Conservation (phyloP, 2,329 filamentous ascomycete species). For the Botrytis hyacinthi region DNA sequence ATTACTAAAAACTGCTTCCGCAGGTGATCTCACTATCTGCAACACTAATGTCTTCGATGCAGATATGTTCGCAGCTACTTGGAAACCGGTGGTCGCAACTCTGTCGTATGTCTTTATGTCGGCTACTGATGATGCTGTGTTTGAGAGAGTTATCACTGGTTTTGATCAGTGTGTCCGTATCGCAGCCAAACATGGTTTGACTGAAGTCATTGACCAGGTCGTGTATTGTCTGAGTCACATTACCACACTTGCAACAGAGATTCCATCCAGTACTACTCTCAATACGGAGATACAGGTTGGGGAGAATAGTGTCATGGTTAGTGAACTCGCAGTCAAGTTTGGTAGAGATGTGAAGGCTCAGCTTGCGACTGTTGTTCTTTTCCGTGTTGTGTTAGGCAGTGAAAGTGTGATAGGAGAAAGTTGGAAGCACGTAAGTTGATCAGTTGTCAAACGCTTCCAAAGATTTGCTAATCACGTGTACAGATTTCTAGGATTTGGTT, state of each 20-base stretch:
- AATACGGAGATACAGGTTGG: slow-evolving; percentile 95
- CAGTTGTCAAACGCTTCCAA: slow-evolving; percentile 40
- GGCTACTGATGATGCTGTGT: slow-evolving; percentile 93
- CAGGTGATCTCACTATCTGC: slow-evolving; percentile 72
- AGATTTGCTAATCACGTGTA: slow-evolving; percentile 24
- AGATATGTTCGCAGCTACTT: slow-evolving; percentile 95
- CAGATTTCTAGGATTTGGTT: slow-evolving; percentile 88
- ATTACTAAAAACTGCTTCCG: slow-evolving; percentile 75
- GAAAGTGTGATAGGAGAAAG: slow-evolving; percentile 73
- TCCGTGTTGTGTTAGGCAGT: slow-evolving; percentile 84
- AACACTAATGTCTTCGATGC: slow-evolving; percentile 94
- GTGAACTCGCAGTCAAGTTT: slow-evolving; percentile 93
- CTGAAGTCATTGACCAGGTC: slow-evolving; percentile 88
- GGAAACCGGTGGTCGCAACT: slow-evolving; percentile 92
- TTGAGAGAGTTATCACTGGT: slow-evolving; percentile 86
- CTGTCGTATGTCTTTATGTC: slow-evolving; percentile 99
- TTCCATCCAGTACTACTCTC: slow-evolving; percentile 75
- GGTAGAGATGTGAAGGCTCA: slow-evolving; percentile 92
- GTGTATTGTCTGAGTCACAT: slow-evolving; percentile 88
- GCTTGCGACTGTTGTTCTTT: slow-evolving; percentile 90
- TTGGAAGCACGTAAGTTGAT: slow-evolving; percentile 69
- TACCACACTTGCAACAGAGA: slow-evolving; percentile 77
- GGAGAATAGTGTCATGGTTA: slow-evolving; percentile 95
- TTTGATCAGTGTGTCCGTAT: slow-evolving; percentile 97
- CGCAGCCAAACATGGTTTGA: slow-evolving; percentile 77